Evolutionary conservation across 179 eudicot species (phyloP), one percentile per base, ranked within the genome.

Genomic region (Beta lomatogona): DNA sequence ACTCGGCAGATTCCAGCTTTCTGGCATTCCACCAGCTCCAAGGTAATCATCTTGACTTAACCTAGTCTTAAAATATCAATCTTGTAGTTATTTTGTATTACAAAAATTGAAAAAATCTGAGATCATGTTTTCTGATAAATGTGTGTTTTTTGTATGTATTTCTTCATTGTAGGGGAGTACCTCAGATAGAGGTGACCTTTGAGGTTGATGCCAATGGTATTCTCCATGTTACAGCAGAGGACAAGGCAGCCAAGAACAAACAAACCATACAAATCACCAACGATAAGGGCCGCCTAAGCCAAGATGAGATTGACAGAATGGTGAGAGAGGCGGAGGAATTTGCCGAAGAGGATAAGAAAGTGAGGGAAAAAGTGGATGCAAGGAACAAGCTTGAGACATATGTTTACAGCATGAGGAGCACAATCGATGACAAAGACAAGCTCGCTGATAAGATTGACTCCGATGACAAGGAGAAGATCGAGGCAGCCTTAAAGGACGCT

Each of bases 11-110:
- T 90, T 90, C 76, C 88, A 90, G 48, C 84, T 88, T 55, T 79
- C 88, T 16, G 91, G 91, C 75, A 88, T 88, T 72, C 86, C 91
- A 36, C 92, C 92, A 58, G 92, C 92, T 75, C 91, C 92, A 76
- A 90, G 92, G 90, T 87, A 85, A 78, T 16, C 16, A 58, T 8
- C 77, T 0, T 0, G 9, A 19, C 18, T 36, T 7, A 25, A 28
- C 28, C 44, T 75, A 7, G 3, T 9, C 19, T 8, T n/a, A 44
- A 2, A 9, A 10, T n/a, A 63, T 9, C 41, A 6, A 8, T 41
- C 10, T 45, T 44, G 52, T 44, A 1, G 11, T 11, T 12, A 14
- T 16, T 64, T 64, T 64, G 18, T 64, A 44, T 31, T 63, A 4
- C 22, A 2, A 63, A 9, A n/a, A n/a, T n/a, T n/a, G n/a, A n/a